phyloP scores from a whole-genome alignment of 257 asterid genomes.

The Solanum chiquidenum region DNA sequence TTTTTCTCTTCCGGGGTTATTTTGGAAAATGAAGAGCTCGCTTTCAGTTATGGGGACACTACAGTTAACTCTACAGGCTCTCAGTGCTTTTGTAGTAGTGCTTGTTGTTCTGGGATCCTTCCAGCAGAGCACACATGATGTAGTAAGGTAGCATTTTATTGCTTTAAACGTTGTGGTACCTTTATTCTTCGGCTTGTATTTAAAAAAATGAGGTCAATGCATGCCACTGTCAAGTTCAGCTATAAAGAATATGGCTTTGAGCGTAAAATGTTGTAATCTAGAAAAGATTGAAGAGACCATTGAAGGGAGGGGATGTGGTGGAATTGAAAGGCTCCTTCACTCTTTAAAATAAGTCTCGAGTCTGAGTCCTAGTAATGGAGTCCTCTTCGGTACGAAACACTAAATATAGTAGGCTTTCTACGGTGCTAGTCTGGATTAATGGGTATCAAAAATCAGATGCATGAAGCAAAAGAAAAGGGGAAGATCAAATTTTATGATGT shows the following conservation, averaged over 20 bases:
- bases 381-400: background rate
- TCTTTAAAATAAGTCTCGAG: background rate
- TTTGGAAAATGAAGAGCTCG: constrained; percentile 59
- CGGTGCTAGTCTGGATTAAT: background rate
- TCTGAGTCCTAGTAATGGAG: background rate
- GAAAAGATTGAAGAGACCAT: background rate
- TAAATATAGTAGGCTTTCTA: background rate
- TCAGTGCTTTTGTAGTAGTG: constrained; percentile 63
- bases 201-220: background rate
- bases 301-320: background rate
- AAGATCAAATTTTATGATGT: background rate
- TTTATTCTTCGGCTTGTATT: background rate
- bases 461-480: background rate
- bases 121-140: constrained; percentile 75
- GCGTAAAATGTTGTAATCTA: background rate
- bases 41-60: constrained; percentile 67
- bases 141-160: background rate
- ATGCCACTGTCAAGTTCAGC: background rate
- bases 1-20: constrained; percentile 59
- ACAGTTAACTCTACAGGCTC: constrained; percentile 30
- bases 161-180: background rate
- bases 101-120: constrained; percentile 51
- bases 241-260: background rate
- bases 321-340: background rate
- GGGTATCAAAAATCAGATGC: background rate